Conservation (phyloP, 1,284 basidiomycete genomes). For the Boletus subluridellus region DNA sequence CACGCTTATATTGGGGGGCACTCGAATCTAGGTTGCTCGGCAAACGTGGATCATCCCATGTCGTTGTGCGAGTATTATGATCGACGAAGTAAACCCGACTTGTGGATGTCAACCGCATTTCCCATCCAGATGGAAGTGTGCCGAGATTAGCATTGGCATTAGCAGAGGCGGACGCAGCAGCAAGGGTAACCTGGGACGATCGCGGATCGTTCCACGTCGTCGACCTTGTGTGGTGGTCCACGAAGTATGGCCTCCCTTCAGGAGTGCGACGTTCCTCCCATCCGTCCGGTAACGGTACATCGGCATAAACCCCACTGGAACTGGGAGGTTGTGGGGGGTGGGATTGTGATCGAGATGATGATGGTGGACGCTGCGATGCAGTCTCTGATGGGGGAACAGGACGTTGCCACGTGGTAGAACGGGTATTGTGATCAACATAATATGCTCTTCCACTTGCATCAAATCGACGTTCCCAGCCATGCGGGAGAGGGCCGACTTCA, state of each 20-base stretch:
- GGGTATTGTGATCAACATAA: conserved; percentile 89
- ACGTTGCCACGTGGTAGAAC: conserved; percentile 93
- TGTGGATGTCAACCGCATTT: conserved; percentile 74
- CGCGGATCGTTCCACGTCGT: conserved; percentile 99
- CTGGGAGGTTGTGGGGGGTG: conserved; percentile 13
- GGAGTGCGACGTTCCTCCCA: conserved; percentile 99
- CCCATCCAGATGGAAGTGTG: conserved; percentile 89
- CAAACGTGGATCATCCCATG: conserved; percentile 75
- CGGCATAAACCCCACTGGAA: conserved; percentile 32
- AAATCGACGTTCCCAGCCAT: conserved; percentile 90
- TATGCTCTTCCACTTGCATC: conserved; percentile 83
- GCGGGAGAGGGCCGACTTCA: conserved; percentile 50
- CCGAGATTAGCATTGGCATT: conserved; percentile 88
- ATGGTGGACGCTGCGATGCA: conserved; percentile 5
- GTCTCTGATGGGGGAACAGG: conserved; percentile 38
- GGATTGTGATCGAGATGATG: conserved; percentile 6
- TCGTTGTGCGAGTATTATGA: conserved; percentile 74
- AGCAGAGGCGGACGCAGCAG: conserved; percentile 62
- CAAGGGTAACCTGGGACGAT: conserved; percentile 29
- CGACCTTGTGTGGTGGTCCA: conserved; percentile 93
- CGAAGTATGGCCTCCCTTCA: conserved; percentile 97
- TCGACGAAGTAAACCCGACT: conserved; percentile 76
- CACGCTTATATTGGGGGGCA: conserved; percentile 99
- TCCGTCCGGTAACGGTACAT: conserved; percentile 86
- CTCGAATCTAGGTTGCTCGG: conserved; percentile 78